A percentile compares a stretch with the other conserved stretches of the same genome.
phyloP scores from a whole-genome alignment of 345 rosid genomes.

The Gossypium herbaceum region DNA sequence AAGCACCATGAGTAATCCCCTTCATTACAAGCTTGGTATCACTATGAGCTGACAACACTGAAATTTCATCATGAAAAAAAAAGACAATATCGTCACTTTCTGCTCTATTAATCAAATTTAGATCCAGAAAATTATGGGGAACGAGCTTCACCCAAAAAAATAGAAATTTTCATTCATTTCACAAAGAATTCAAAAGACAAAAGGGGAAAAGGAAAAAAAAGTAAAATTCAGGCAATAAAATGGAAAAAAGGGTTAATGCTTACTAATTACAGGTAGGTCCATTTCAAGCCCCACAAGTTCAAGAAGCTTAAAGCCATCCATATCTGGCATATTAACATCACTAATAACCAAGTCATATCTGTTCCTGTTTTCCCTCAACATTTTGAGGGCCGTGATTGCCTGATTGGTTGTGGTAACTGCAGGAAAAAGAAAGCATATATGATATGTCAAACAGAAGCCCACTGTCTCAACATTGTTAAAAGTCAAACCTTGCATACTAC shows the following conservation, averaged over 20 bases:
- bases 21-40: slow-evolving; percentile 77
- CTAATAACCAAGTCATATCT: slow-evolving; percentile 64
- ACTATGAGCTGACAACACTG: slow-evolving; percentile 85
- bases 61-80: slow-evolving; percentile 14
- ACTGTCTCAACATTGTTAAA: neutral
- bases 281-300: slow-evolving; percentile 80
- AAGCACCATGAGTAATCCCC: slow-evolving; percentile 86
- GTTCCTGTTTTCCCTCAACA: slow-evolving; percentile 55
- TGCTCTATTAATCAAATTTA: neutral
- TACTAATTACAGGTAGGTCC: slow-evolving; percentile 86
- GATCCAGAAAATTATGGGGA: neutral
- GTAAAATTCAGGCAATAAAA: neutral
- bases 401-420: slow-evolving; percentile 62
- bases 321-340: slow-evolving; percentile 81
- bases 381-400: slow-evolving; percentile 47
- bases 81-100: slow-evolving; percentile 2
- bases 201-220: neutral
- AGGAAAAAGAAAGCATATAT: slow-evolving; percentile 10
- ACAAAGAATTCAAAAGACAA: neutral
- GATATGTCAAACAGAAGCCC: slow-evolving; percentile 9
- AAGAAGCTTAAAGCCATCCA: slow-evolving; percentile 80
- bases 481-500: slow-evolving; percentile 1
- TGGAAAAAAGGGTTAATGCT: slow-evolving; percentile 20
- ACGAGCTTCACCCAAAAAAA: neutral
- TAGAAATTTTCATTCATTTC: neutral